phyloP scores from a whole-genome alignment of 2,329 filamentous ascomycete genomes.

The Geoglossum cookeanum region DNA sequence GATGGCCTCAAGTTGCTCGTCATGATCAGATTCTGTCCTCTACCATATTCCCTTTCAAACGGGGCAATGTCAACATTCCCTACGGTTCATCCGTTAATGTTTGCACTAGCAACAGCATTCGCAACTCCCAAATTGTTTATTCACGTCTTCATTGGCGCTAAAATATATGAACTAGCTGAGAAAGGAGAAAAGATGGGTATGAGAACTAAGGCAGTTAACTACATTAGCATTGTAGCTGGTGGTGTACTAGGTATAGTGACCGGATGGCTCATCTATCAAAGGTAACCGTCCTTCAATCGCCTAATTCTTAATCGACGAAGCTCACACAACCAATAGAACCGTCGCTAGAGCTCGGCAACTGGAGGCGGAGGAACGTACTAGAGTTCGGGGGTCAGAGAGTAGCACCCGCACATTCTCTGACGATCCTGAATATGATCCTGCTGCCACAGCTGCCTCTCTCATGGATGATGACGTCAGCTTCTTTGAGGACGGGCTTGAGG shows the following conservation, averaged over 20 bases:
- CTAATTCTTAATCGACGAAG: neutral
- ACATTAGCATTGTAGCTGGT: constrained; percentile 58
- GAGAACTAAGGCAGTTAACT: constrained; percentile 64
- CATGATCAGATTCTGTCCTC: constrained; percentile 79
- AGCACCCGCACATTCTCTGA: constrained; percentile 7
- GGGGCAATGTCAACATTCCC: constrained; percentile 89
- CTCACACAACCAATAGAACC: constrained; percentile 18
- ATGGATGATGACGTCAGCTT: constrained; percentile 27
- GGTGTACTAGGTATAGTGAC: constrained; percentile 52
- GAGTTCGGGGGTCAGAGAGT: constrained; percentile 4
- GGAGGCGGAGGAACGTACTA: constrained; percentile 24
- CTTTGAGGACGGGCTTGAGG: constrained; percentile 13
- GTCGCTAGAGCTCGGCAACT: constrained; percentile 28
- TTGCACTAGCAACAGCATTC: constrained; percentile 64
- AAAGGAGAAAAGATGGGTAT: constrained; percentile 65
- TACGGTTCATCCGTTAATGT: constrained; percentile 57
- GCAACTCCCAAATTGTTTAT: constrained; percentile 76
- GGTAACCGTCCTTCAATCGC: constrained; percentile 19
- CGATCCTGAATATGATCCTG: constrained; percentile 9
- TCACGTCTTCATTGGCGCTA: constrained; percentile 77
- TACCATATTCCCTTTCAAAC: constrained; percentile 87
- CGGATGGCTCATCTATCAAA: constrained; percentile 68
- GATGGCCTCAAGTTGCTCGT: constrained; percentile 78
- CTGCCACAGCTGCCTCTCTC: constrained; percentile 22
- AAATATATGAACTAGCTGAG: constrained; percentile 68